Conservation (phyloP, 306 rosid species). For the Sicyos baderoa region DNA sequence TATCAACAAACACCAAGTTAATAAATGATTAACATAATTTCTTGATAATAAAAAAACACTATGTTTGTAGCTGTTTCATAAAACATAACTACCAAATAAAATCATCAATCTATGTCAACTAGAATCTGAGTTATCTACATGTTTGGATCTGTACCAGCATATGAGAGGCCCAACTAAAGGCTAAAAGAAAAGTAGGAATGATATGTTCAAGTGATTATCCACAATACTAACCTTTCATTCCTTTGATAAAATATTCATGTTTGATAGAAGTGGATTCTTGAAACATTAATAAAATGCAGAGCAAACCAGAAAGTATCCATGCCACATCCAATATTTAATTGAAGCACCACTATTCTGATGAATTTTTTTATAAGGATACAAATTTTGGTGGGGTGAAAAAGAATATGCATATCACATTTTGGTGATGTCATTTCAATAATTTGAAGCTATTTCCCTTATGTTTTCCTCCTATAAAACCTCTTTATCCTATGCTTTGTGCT, state of each 20-base stretch:
- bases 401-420: conserved; percentile 14
- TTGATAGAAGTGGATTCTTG: conserved; percentile 16
- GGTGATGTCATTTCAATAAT: conserved; percentile 17
- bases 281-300: conserved; percentile 14
- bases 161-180: background rate
- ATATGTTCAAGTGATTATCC: conserved; percentile 6
- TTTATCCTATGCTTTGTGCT: background rate
- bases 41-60: background rate
- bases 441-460: background rate
- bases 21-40: too few species aligned
- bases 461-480: conserved; percentile 3
- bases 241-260: background rate
- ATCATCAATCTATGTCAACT: background rate
- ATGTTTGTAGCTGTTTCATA: background rate
- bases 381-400: conserved; percentile 4
- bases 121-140: conserved; percentile 3
- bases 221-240: conserved; percentile 1
- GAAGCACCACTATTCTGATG: background rate
- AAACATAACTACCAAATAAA: background rate
- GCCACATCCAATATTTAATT: conserved; percentile 2
- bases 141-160: background rate
- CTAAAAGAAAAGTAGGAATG: conserved; percentile 1
- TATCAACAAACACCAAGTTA: too few species aligned
- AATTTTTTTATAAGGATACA: background rate
- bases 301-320: conserved; percentile 9